Percentiles rank a stretch among this genome's conserved stretches.
These are phyloP conservation scores for Funneliformis geosporum DNA, from an alignment of 192 early-diverging fungal genomes.

Conservation along the genomic window DNA sequence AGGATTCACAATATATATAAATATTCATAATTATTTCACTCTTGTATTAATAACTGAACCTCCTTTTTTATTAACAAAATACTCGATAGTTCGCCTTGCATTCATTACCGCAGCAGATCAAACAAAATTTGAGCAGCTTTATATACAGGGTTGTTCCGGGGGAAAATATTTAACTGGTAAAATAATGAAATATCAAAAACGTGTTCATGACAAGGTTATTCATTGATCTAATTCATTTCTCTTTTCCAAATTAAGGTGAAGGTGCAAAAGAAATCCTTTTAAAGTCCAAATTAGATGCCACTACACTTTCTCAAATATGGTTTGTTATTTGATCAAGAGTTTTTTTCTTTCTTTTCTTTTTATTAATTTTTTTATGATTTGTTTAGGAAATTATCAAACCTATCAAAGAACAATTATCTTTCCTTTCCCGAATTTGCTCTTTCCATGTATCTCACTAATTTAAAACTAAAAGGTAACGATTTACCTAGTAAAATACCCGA, in stretches of 20 bases:
- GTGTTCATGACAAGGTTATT: neutral
- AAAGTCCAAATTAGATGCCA: slow-evolving; percentile 37
- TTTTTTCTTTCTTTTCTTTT: neutral
- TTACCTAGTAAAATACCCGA: slow-evolving; percentile 55
- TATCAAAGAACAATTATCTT: slow-evolving; percentile 48
- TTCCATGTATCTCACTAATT: slow-evolving; percentile 66
- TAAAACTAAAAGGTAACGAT: slow-evolving; percentile 53
- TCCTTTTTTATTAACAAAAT: neutral
- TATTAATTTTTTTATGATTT: neutral
- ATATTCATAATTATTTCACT: neutral
- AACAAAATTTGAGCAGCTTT: slow-evolving; percentile 43
- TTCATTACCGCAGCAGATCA: slow-evolving; percentile 46
- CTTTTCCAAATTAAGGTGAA: slow-evolving; percentile 26
- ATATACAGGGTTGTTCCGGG: slow-evolving; percentile 28
- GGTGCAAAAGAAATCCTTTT: slow-evolving; percentile 41
- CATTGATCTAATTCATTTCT: neutral
- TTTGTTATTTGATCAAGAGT: slow-evolving; percentile 21
- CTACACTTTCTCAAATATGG: slow-evolving; percentile 47
- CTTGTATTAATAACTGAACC: neutral
- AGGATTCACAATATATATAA: no score
- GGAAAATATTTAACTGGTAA: slow-evolving; percentile 22
- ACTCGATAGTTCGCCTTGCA: slow-evolving; percentile 37
- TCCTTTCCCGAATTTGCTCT: slow-evolving; percentile 66
- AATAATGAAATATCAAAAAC: neutral
- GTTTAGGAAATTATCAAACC: slow-evolving; percentile 60